Conservation (phyloP, 768 basidiomycete species). For the Pleurotus citrinopileatus region DNA sequence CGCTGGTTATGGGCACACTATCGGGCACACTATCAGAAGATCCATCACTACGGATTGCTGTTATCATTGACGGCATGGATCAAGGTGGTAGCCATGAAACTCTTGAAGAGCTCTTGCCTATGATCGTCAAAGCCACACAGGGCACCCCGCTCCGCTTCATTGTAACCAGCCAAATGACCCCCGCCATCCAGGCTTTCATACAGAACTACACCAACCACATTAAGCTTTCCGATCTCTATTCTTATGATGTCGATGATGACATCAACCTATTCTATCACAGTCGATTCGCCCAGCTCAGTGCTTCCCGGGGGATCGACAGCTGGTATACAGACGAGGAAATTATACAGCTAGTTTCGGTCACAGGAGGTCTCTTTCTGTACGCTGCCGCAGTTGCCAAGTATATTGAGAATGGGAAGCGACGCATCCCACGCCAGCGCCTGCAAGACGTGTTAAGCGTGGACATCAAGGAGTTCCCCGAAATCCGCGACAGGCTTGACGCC, state of each 20-base stretch:
- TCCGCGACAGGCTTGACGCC: slow-evolving; percentile 5
- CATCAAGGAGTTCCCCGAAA: not conserved
- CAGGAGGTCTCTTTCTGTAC: slow-evolving; percentile 8
- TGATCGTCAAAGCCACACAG: slow-evolving; percentile 20
- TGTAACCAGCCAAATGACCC: slow-evolving; percentile 27
- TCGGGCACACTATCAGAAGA: slow-evolving; percentile 22
- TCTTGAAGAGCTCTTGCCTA: not conserved
- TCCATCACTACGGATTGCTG: not conserved
- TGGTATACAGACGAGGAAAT: slow-evolving; percentile 8
- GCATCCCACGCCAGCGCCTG: slow-evolving; percentile 1
- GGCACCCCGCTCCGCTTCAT: slow-evolving; percentile 26
- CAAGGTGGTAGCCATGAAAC: not conserved
- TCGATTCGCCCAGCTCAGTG: not conserved
- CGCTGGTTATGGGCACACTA: not conserved
- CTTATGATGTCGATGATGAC: slow-evolving; percentile 6
- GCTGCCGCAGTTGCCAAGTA: slow-evolving; percentile 5
- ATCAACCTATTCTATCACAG: slow-evolving; percentile 4
- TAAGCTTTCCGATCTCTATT: not conserved
- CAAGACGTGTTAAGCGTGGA: not conserved
- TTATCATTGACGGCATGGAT: not conserved
- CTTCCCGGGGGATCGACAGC: not conserved
- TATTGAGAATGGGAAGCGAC: not conserved
- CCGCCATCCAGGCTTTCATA: slow-evolving; percentile 18
- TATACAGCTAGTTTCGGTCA: not conserved
- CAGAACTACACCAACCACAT: not conserved